Base-by-base conservation (phyloP, 495 filamentous ascomycete species). In the Delitschia confertaspora region DNA sequence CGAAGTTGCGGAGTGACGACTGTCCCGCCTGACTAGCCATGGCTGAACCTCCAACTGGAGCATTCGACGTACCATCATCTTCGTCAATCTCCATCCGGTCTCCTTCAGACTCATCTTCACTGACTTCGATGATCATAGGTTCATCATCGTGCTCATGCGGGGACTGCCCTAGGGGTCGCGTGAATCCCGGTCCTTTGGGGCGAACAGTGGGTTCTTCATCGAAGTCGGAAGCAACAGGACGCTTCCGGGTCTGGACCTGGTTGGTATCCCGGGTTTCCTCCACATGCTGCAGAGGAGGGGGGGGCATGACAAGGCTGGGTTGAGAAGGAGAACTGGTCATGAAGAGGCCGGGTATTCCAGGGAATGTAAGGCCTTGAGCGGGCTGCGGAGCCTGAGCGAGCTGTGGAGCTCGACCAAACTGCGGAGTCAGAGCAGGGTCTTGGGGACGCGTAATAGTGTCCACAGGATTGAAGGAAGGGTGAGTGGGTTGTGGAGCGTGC, bases 41-140 rank as follows among this genome's bases (percentile, higher is more conserved):
- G 2, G 24, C 27, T 9, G 37, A 33, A 9, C 19, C 17, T 3
- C 7, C 61, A 56, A 42, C 57, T 47, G 59, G 55, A 54, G 58
- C 53, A 25, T 63, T 58, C 32, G 57, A 45, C 8, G 56, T 47
- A 21, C 61, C 60, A 9, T 65, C 56, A 17, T 73, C 75, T 33
- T 75, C 63, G 19, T 65, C 64, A 21, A 65, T 24, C 11, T 61
- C 62, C 57, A 62, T 62, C 1, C 45, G 49, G 20, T 59, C 67
- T 27, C 70, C 70, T 3, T 66, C 63, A 23, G 64, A 65, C 34
- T 79, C 78, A 45, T 80, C 74, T 18, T 78, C 78, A 51, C 76
- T 95, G 24, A 93, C 79, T 43, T 95, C 83, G 56, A 95, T 94
- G 20, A 85, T 70, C 11, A 83, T 57, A 40, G 10, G 59, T 58